Base-by-base conservation (phyloP, 2,329 filamentous ascomycete genomes). In the Aspergillus tamarii region DNA sequence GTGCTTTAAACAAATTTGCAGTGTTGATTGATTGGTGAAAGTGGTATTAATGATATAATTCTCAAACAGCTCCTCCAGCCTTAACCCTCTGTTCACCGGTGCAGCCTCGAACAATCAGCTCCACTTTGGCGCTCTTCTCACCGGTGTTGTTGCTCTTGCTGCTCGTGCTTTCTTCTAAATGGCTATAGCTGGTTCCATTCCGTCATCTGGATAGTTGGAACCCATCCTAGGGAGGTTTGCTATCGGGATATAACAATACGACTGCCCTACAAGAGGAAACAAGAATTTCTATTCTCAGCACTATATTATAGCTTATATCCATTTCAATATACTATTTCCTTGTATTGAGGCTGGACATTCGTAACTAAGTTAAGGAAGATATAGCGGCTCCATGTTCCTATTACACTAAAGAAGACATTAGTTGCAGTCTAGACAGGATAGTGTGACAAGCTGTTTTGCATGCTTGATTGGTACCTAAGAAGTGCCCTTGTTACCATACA, bases 11-110 rank as follows among this genome's bases (percentile, higher is more conserved):
- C 0, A 19, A 8, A 41, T 9, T 3, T 41, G 7, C 16, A 19
- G 7, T 9, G 16, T n/a, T 10, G 8, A 3, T 4, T 0, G 7
- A 0, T 41, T 6, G 3, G 6, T 4, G 45, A 26, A 16, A 1
- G 11, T 4, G 4, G 8, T 48, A 10, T 12, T 48, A 3, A 48
- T 14, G 16, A 3, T 4, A 46, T 4, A 0, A 4, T 10, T 5
- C 28, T 16, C 7, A 10, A 2, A 19, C 10, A 50, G 46, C n/a
- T 28, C 46, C 46, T 50, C 46, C 8, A 26, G 46, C 14, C 46
- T 32, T 30, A 28, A 19, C 1, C 46, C 46, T 19, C 52, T 54
- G 3, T 54, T 54, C 52, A 54, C 32, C 4, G 52, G 52, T 6
- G 52, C 52, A 8, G 52, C 52, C 6, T 12, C 52, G 30, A 36